These are phyloP conservation scores for Tausonia pullulans DNA, from an alignment of 1,284 basidiomycete species.

Conservation along the genomic window DNA sequence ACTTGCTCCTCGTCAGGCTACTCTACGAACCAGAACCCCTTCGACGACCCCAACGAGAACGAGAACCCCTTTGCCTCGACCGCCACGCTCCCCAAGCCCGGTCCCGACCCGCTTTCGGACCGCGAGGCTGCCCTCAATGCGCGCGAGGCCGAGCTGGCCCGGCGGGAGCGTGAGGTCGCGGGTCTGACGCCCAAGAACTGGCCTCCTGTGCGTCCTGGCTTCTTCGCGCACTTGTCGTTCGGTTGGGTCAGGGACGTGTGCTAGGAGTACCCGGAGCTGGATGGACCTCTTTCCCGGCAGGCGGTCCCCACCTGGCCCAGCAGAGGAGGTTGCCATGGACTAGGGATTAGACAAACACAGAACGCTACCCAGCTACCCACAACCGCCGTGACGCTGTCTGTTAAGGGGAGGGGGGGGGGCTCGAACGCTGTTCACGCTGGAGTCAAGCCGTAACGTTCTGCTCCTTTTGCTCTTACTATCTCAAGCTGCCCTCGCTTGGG, in stretches of 20 bases:
- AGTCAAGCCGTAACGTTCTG: too few relatives aligned
- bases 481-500: background rate
- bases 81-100: too few relatives aligned
- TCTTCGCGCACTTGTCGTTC: background rate
- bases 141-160: constrained; percentile 9
- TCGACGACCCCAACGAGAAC: too few relatives aligned
- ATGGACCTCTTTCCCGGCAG: background rate
- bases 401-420: too few relatives aligned
- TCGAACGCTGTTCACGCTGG: too few relatives aligned
- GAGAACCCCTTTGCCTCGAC: too few relatives aligned
- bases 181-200: constrained; percentile 13
- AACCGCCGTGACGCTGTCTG: background rate
- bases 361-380: background rate
- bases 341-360: background rate
- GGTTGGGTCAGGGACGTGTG: too few relatives aligned
- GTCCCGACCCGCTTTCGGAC: background rate
- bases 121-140: constrained; percentile 13
- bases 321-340: background rate
- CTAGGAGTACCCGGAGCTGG: background rate
- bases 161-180: constrained; percentile 9
- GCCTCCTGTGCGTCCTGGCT: constrained; percentile 9
- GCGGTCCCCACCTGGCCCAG: too few relatives aligned
- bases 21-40: too few relatives aligned
- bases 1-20: too few relatives aligned
- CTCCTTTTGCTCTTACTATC: too few relatives aligned